Percentiles rank a stretch among this genome's conserved stretches.
These are phyloP conservation scores for Canariomyces notabilis DNA, from an alignment of 2,329 filamentous ascomycete genomes.

Conservation along the genomic window DNA sequence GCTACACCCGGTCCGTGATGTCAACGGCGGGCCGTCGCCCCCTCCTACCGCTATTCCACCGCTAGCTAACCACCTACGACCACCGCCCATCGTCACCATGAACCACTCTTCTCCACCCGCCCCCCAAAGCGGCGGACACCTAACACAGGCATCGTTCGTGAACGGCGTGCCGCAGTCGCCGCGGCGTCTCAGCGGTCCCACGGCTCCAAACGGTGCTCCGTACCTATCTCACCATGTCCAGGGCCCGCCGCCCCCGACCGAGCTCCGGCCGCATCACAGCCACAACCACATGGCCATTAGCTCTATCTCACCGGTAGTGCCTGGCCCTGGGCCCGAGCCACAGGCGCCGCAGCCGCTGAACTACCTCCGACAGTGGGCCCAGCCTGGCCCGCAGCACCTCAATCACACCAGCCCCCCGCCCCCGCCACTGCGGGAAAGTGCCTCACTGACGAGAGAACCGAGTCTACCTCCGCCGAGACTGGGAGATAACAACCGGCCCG, in stretches of 20 bases:
- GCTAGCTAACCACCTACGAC: constrained; percentile 39
- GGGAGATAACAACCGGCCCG: constrained; percentile 32
- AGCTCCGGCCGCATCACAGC: constrained; percentile 22
- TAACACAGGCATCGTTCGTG: constrained; percentile 34
- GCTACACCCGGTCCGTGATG: constrained; percentile 35
- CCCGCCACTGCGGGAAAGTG: constrained; percentile 34
- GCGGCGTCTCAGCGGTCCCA: constrained; percentile 39
- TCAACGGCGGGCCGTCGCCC: constrained; percentile 44
- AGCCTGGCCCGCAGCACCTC: constrained; percentile 24
- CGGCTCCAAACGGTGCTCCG: constrained; percentile 36
- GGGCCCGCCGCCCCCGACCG: constrained; percentile 29
- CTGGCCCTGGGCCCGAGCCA: constrained; percentile 6
- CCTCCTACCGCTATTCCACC: constrained; percentile 23
- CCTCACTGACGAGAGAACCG: background rate
- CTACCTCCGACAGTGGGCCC: constrained; percentile 19
- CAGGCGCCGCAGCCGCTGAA: constrained; percentile 8
- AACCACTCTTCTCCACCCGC: constrained; percentile 39
- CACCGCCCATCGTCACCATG: constrained; percentile 41
- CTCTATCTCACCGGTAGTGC: constrained; percentile 14
- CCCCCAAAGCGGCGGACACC: constrained; percentile 28
- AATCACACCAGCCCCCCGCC: constrained; percentile 31
- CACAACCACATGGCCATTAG: constrained; percentile 10
- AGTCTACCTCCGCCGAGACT: constrained; percentile 40
- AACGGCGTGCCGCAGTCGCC: constrained; percentile 48
- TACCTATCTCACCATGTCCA: constrained; percentile 36